These are phyloP conservation scores for Anaeromyces robustus DNA, from an alignment of 192 early-diverging fungal species.

Conservation along the genomic window DNA sequence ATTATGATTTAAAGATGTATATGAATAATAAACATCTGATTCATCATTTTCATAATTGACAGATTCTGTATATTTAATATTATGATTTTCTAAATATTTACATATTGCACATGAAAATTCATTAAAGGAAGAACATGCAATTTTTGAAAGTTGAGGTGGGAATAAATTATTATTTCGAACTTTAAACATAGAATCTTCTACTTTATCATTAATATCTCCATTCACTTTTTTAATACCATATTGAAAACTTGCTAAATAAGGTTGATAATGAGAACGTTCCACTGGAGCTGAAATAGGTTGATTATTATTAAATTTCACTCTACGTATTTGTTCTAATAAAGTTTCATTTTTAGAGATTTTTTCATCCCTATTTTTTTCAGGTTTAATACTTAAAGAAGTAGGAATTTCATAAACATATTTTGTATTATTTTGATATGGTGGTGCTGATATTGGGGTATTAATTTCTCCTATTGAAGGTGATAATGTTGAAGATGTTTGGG, in stretches of 20 bases:
- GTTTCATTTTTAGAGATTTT: neutral
- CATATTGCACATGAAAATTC: neutral
- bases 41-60: neutral
- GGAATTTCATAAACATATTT: neutral
- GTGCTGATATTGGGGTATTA: neutral
- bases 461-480: neutral
- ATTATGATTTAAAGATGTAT: neutral
- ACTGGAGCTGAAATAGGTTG: neutral
- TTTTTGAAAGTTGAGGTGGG: neutral
- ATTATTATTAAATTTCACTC: neutral
- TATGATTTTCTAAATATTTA: neutral
- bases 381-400: neutral
- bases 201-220: neutral
- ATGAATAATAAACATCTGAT: neutral
- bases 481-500: neutral
- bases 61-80: neutral
- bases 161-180: neutral
- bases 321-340: neutral
- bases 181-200: neutral
- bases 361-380: neutral
- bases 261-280: neutral
- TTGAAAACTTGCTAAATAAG: neutral
- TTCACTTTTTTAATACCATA: neutral
- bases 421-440: neutral
- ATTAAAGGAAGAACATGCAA: neutral